phyloP scores from a whole-genome alignment of 805 yeast species.

The Sugiyamaella lignohabitans region DNA sequence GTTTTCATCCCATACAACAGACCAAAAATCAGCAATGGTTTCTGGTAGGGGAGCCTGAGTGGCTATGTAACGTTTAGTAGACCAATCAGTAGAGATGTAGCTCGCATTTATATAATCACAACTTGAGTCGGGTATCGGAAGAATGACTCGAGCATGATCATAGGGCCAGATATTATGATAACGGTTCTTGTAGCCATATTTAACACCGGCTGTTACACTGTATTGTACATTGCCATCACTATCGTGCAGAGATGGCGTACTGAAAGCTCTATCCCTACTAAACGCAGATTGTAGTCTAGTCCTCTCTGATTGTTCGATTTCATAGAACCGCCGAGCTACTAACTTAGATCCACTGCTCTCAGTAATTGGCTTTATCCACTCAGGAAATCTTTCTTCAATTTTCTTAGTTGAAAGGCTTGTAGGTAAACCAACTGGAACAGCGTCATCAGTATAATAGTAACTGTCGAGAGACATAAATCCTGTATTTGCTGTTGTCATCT shows the following conservation, averaged over 20 bases:
- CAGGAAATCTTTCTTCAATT: constrained; percentile 36
- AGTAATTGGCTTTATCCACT: constrained; percentile 44
- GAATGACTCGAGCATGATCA: constrained; percentile 74
- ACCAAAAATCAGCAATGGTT: constrained; percentile 83
- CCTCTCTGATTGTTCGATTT: constrained; percentile 64
- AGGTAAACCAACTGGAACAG: constrained; percentile 18
- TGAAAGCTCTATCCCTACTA: constrained; percentile 17
- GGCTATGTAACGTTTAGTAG: constrained; percentile 59
- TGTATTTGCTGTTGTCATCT: background rate
- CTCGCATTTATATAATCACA: constrained; percentile 81
- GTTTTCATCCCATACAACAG: constrained; percentile 59
- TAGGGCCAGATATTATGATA: constrained; percentile 85
- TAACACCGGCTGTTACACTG: constrained; percentile 66
- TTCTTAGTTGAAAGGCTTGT: constrained; percentile 4
- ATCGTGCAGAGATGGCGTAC: constrained; percentile 8
- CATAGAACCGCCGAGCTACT: constrained; percentile 50
- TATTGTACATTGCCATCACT: constrained; percentile 31
- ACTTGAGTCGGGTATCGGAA: constrained; percentile 23
- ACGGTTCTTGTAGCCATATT: constrained; percentile 72
- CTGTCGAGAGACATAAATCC: constrained; percentile 19
- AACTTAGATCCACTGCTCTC: constrained; percentile 35
- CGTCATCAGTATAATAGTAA: constrained; percentile 25
- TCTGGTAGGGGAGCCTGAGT: constrained; percentile 85
- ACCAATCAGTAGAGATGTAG: constrained; percentile 41
- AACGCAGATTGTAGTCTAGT: constrained; percentile 51